phyloP scores from a whole-genome alignment of 345 rosid species.

The Physaria fendleri region DNA sequence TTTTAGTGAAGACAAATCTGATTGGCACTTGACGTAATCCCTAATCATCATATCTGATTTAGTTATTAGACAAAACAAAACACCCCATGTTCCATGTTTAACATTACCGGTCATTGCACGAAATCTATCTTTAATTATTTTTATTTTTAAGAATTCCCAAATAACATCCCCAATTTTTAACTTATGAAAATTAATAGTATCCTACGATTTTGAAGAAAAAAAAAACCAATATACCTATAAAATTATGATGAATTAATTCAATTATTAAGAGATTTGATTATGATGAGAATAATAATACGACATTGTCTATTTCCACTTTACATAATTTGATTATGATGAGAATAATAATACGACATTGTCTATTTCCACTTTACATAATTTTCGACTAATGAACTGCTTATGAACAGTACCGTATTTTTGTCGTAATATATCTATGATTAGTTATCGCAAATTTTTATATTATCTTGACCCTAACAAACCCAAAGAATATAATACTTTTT shows the following conservation, averaged over 20 bases:
- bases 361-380: background rate
- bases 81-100: conserved; percentile 27
- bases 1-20: background rate
- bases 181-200: background rate
- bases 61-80: conserved; percentile 3
- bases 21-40: conserved; percentile 21
- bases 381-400: background rate
- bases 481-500: background rate
- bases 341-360: background rate
- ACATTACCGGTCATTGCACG: conserved; percentile 24
- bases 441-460: conserved; percentile 2
- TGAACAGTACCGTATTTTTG: conserved; percentile 6
- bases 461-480: conserved; percentile 19
- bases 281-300: conserved; percentile 6
- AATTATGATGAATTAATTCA: background rate
- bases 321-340: conserved; percentile 7
- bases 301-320: conserved; percentile 1
- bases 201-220: conserved; percentile 7
- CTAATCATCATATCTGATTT: conserved; percentile 12
- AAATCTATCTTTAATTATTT: conserved; percentile 7
- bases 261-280: too few species aligned
- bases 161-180: too few species aligned
- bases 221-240: background rate
- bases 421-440: conserved; percentile 24
- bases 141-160: background rate